Percentiles rank a stretch among this genome's conserved stretches.
Conservation (phyloP, 108 stramenopile genomes). For the Aurantiochytrium sp. region DNA sequence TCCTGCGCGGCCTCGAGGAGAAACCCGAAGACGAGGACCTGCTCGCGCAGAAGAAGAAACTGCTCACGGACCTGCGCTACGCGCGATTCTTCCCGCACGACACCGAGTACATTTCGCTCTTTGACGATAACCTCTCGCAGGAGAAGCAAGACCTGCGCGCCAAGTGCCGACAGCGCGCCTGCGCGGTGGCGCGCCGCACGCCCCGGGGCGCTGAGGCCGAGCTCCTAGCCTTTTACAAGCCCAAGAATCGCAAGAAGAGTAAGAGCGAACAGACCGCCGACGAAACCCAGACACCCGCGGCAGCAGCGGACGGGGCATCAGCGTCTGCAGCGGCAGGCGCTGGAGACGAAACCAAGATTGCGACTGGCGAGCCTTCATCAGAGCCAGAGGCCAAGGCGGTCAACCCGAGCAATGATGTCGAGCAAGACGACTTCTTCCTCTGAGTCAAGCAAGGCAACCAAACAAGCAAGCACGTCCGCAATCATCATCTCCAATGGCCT, state of each 20-base stretch:
- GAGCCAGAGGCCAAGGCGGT: background rate
- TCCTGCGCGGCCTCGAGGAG: background rate
- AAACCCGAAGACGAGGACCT: background rate
- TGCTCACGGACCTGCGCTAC: background rate
- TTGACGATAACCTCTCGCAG: background rate
- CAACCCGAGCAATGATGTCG: background rate
- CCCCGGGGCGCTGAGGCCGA: background rate
- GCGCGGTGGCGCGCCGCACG: background rate
- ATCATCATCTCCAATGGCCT: no score
- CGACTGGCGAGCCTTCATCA: background rate
- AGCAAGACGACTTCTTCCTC: slow-evolving; percentile 30
- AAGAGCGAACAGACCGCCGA: background rate
- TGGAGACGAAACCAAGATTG: background rate
- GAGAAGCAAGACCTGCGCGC: background rate
- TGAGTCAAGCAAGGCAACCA: background rate
- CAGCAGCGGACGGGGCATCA: background rate
- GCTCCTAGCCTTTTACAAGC: background rate
- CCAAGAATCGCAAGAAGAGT: background rate
- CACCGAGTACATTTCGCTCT: background rate
- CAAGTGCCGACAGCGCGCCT: background rate
- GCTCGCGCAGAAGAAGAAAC: background rate
- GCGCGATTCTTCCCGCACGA: slow-evolving; percentile 2
- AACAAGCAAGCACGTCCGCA: no score
- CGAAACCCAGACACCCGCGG: background rate
- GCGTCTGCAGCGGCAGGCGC: background rate